A percentile compares a stretch with the other conserved stretches of the same genome.
Conservation (phyloP, 306 rosid species). For the Oemleria cerasiformis region DNA sequence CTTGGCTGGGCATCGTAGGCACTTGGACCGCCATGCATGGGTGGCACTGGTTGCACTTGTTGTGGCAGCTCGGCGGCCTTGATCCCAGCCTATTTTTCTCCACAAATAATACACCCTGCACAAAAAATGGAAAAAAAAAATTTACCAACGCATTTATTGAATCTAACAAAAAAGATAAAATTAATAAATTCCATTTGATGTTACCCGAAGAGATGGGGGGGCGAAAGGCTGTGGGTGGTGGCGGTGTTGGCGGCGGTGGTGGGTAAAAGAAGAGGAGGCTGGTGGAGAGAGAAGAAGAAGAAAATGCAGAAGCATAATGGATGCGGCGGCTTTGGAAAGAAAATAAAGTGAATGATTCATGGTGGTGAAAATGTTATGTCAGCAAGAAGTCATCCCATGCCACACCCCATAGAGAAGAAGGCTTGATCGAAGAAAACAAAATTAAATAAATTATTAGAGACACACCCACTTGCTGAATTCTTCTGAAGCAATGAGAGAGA, state of each 20-base stretch:
- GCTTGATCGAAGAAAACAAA: slow-evolving; percentile 10
- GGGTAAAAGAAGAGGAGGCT: slow-evolving; percentile 26
- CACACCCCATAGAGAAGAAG: too few species aligned
- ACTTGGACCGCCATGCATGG: slow-evolving; percentile 98
- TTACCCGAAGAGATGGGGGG: slow-evolving; percentile 47
- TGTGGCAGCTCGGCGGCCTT: slow-evolving; percentile 93
- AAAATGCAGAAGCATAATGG: slow-evolving; percentile 35
- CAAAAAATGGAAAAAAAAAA: neutral
- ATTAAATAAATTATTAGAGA: slow-evolving; percentile 26
- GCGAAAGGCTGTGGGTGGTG: slow-evolving; percentile 28
- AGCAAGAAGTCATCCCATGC: slow-evolving; percentile 33
- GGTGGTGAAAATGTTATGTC: slow-evolving; percentile 32
- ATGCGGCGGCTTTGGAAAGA: slow-evolving; percentile 27
- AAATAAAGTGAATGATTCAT: slow-evolving; percentile 40
- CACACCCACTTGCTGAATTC: slow-evolving; percentile 26
- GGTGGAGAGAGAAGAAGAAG: slow-evolving; percentile 35
- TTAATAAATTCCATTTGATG: neutral
- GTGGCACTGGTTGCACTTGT: slow-evolving; percentile 84
- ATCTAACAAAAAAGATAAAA: too few species aligned
- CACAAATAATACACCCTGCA: slow-evolving; percentile 58
- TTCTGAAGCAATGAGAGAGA: slow-evolving; percentile 14
- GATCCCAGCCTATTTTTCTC: slow-evolving; percentile 86
- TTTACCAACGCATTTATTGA: too few species aligned
- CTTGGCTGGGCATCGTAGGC: slow-evolving; percentile 51
- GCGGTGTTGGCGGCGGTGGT: slow-evolving; percentile 3